Evolutionary conservation across 352 stramenopile species (phyloP).

Genomic region (Phytophthora hybrid): DNA sequence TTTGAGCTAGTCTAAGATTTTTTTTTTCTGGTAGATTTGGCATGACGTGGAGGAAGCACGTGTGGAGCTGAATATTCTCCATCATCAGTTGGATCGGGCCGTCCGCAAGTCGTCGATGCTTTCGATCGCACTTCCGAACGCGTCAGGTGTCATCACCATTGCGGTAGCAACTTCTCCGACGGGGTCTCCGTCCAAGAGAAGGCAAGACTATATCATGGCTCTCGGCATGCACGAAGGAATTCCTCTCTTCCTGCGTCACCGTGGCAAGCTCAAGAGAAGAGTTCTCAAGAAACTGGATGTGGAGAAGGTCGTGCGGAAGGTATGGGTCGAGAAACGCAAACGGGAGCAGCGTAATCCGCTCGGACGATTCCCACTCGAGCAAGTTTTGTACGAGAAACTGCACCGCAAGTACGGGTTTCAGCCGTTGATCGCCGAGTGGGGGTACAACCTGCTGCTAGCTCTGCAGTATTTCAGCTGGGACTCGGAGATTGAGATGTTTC

Average conservation of each 20-base stretch:
- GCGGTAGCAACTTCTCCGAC: constrained; percentile 14
- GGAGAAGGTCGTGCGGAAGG: constrained; percentile 71
- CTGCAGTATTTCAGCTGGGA: constrained; percentile 79
- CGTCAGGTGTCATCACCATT: constrained; percentile 25
- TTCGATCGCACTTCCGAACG: constrained; percentile 15
- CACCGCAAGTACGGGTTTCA: constrained; percentile 86
- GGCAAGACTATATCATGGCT: constrained; percentile 69
- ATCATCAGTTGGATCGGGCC: constrained; percentile 66
- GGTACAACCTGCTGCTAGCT: constrained; percentile 84
- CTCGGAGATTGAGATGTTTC: constrained; percentile 81
- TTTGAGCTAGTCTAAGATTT: not conserved
- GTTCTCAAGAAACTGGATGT: constrained; percentile 75
- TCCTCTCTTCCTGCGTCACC: constrained; percentile 77
- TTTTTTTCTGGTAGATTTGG: constrained; percentile 63
- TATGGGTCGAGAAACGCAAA: constrained; percentile 82
- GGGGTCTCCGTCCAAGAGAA: constrained; percentile 45
- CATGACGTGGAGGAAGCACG: constrained; percentile 82
- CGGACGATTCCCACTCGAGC: constrained; percentile 55
- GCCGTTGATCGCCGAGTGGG: constrained; percentile 83
- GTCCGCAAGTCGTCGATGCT: constrained; percentile 41
- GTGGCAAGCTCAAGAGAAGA: constrained; percentile 71
- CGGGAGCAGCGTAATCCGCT: constrained; percentile 65
- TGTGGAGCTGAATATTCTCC: constrained; percentile 78
- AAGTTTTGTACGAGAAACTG: constrained; percentile 81
- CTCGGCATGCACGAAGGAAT: constrained; percentile 66